phyloP scores from a whole-genome alignment of 257 asterid genomes.

The Echites panduratus region DNA sequence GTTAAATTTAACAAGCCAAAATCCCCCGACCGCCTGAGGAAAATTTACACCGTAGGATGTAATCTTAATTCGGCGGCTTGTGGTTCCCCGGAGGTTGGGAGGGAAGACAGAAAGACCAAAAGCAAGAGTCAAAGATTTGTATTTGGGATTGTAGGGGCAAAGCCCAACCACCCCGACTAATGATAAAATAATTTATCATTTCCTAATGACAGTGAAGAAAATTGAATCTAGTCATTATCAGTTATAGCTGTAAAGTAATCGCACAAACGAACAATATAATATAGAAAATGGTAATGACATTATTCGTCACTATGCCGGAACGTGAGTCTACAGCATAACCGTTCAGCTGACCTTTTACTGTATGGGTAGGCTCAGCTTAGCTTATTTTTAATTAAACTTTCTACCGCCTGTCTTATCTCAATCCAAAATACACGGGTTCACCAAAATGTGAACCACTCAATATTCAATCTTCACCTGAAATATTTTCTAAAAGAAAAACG shows the following conservation, averaged over 20 bases:
- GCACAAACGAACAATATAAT: neutral
- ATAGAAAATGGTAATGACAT: neutral
- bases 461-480: too few species aligned
- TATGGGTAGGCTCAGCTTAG: neutral
- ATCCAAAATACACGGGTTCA: too few species aligned
- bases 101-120: neutral
- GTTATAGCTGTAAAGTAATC: constrained; percentile 33
- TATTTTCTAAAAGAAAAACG: too few species aligned
- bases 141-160: neutral
- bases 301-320: neutral
- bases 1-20: neutral
- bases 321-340: too few species aligned
- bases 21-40: neutral
- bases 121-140: too few species aligned
- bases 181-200: too few species aligned
- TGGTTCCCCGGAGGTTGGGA: neutral
- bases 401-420: too few species aligned
- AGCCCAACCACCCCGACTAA: neutral
- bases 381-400: neutral
- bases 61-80: neutral
- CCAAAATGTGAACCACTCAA: too few species aligned
- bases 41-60: neutral
- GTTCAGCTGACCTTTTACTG: neutral
- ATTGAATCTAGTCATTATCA: constrained; percentile 18
- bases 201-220: neutral